These are phyloP conservation scores for Plenodomus lindquistii DNA, from an alignment of 2,329 filamentous ascomycete genomes.

Conservation along the genomic window DNA sequence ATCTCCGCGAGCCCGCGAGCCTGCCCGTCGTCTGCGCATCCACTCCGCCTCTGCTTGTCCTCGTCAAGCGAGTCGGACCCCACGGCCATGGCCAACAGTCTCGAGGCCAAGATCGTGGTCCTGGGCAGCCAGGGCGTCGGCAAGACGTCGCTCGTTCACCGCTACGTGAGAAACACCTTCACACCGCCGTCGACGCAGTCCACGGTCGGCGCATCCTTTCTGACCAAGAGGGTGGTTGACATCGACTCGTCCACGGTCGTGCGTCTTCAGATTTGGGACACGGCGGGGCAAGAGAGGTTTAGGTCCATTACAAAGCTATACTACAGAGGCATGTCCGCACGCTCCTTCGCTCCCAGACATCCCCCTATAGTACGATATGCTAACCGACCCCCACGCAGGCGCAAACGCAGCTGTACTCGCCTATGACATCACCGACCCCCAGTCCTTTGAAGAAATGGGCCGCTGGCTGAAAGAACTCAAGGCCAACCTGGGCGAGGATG, in stretches of 20 bases:
- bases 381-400: conserved; percentile 52
- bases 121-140: conserved; percentile 79
- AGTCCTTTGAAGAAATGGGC: conserved; percentile 90
- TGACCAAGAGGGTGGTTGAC: conserved; percentile 72
- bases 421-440: conserved; percentile 88
- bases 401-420: conserved; percentile 92
- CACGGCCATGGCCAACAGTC: conserved; percentile 51
- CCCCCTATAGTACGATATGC: background rate
- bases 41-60: background rate
- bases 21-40: conserved; percentile 1
- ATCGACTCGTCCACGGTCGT: conserved; percentile 83
- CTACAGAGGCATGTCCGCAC: conserved; percentile 64
- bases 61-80: background rate
- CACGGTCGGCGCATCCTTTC: conserved; percentile 57
- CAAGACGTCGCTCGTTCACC: conserved; percentile 77
- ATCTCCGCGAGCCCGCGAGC: conserved; percentile 6
- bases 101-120: conserved; percentile 82
- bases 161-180: conserved; percentile 74
- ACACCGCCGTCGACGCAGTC: conserved; percentile 58
- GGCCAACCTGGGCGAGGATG: conserved; percentile 72
- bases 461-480: conserved; percentile 86
- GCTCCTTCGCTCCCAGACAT: background rate
- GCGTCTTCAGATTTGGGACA: conserved; percentile 95
- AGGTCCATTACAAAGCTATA: conserved; percentile 92
- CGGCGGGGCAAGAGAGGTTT: conserved; percentile 93